These are phyloP conservation scores for Rosa lucieae DNA, from an alignment of 306 rosid species.

Conservation along the genomic window DNA sequence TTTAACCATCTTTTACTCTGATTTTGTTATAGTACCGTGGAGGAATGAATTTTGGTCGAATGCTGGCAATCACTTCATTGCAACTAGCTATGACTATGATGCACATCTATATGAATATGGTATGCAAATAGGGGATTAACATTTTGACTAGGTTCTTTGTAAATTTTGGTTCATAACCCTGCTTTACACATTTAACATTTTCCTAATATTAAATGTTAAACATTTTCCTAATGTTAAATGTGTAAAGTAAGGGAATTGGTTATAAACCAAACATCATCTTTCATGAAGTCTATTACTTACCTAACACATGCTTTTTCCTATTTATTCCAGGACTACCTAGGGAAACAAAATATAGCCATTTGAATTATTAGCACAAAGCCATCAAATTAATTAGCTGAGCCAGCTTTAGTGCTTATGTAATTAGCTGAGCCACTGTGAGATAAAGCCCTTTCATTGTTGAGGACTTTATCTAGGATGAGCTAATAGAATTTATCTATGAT, in stretches of 20 bases:
- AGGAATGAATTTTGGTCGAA: conserved; percentile 90
- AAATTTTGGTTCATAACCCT: neutral
- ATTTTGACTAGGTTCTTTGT: conserved; percentile 2
- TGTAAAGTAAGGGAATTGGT: neutral
- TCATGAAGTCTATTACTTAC: neutral
- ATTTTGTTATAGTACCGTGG: conserved; percentile 71
- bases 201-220: too few relatives aligned
- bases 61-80: conserved; percentile 74
- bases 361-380: conserved; percentile 77
- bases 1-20: conserved; percentile 4
- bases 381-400: conserved; percentile 60
- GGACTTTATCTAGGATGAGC: too few relatives aligned
- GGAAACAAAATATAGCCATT: conserved; percentile 89
- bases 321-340: conserved; percentile 54
- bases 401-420: conserved; percentile 43
- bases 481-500: too few relatives aligned
- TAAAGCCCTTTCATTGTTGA: too few relatives aligned
- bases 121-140: conserved; percentile 29
- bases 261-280: conserved; percentile 1
- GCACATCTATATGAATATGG: conserved; percentile 90
- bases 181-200: too few relatives aligned
- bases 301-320: conserved; percentile 13
- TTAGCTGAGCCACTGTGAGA: too few relatives aligned
- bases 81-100: conserved; percentile 23
- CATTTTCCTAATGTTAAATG: too few relatives aligned